A percentile compares a stretch with the other conserved stretches of the same genome.
These are phyloP conservation scores for Ogataea hybrid DNA, from an alignment of 1,139 yeast species.

Conservation along the genomic window DNA sequence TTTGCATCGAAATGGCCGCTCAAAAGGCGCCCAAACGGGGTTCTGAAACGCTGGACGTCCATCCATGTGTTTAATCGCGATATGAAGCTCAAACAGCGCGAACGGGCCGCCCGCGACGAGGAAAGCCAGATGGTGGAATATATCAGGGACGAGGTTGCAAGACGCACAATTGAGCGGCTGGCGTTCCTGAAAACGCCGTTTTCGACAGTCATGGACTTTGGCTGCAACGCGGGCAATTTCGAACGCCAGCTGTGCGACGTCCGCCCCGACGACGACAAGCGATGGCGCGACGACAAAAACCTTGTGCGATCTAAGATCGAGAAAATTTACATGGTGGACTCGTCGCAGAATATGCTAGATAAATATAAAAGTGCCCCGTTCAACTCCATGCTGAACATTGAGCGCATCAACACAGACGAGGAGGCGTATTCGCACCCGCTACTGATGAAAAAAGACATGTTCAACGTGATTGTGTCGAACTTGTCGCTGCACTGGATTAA, in stretches of 20 bases:
- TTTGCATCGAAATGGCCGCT: neutral
- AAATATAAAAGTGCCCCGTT: slow-evolving; percentile 45
- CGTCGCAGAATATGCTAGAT: slow-evolving; percentile 50
- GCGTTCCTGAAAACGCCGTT: slow-evolving; percentile 71
- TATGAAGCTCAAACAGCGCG: slow-evolving; percentile 59
- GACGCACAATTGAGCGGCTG: slow-evolving; percentile 69
- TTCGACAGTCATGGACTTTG: slow-evolving; percentile 63
- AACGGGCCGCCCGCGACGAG: slow-evolving; percentile 46
- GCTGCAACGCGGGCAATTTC: slow-evolving; percentile 69
- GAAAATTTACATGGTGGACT: slow-evolving; percentile 66
- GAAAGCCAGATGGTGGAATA: slow-evolving; percentile 67
- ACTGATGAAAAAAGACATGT: slow-evolving; percentile 41
- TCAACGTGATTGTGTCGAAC: slow-evolving; percentile 74
- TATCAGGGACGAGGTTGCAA: slow-evolving; percentile 70
- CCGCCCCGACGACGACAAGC: slow-evolving; percentile 25
- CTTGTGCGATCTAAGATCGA: slow-evolving; percentile 52
- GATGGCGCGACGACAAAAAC: slow-evolving; percentile 51
- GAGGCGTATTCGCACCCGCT: slow-evolving; percentile 49
- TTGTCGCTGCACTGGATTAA: slow-evolving; percentile 83
- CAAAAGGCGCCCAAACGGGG: neutral
- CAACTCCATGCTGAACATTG: slow-evolving; percentile 43
- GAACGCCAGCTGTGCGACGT: slow-evolving; percentile 29
- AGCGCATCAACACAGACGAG: slow-evolving; percentile 64
- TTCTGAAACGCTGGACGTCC: slow-evolving; percentile 1
- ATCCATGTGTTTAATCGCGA: slow-evolving; percentile 63